Evolutionary conservation across 139 green algal species (phyloP), one percentile per base, ranked within the genome.

Genomic region (Eudorina sp.): DNA sequence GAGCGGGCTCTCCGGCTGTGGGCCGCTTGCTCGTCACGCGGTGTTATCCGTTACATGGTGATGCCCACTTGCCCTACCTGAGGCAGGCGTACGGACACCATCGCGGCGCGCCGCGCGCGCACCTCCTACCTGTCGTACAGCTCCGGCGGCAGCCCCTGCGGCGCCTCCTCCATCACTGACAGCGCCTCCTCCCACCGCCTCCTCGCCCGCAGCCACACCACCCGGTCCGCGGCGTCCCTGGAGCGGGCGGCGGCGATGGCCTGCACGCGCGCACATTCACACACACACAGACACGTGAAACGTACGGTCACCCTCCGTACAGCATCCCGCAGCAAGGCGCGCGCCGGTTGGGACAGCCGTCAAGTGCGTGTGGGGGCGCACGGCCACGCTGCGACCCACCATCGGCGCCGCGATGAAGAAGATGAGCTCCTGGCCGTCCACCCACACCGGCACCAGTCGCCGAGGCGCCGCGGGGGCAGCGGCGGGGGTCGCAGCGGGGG

Each of bases 201-300:
- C 38, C 92, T 93, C 73, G 94, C 87, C 68, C 96, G 81, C 62
- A 99, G 91, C 97, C 97, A 99, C 0, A 48, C 62, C 51, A 99
- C 88, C 5, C 96, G 93, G 90, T 99, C 96, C 69, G 94, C 89
- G 3, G 89, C 88, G 68, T 98, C 96, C 2, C 95, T 78, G 0
- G 95, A 94, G 38, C 95, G 90, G 4, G 92, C 95, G 55, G 96
- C 91, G 46, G 96, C 85, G 31, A 97, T 92, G 53, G 85, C 92
- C 90, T 93, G 89, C 3, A 8, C 4, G 25, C n/a, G 40, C n/a
- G n/a, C n/a, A n/a, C n/a, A n/a, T n/a, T n/a, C n/a, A n/a, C n/a
- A n/a, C n/a, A n/a, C n/a, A n/a, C n/a, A n/a, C n/a, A n/a, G n/a
- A n/a, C n/a, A n/a, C n/a, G n/a, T n/a, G n/a, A n/a, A n/a, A n/a